These are phyloP conservation scores for Sporothrix brasiliensis DNA, from an alignment of 2,329 filamentous ascomycete species.

Conservation along the genomic window DNA sequence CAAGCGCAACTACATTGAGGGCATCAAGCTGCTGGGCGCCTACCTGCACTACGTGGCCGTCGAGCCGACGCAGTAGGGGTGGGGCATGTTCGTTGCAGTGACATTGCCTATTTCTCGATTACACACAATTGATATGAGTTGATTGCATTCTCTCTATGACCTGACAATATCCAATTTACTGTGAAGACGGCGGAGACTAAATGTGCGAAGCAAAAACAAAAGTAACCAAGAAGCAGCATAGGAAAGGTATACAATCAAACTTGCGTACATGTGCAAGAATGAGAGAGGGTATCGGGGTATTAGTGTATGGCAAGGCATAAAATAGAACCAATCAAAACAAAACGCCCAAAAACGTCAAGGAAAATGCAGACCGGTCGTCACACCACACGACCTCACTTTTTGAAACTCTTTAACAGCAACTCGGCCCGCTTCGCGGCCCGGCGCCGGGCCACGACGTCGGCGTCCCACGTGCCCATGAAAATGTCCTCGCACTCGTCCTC, in stretches of 20 bases:
- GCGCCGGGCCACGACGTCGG: constrained; percentile 54
- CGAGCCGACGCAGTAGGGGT: constrained; percentile 64
- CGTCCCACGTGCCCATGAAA: constrained; percentile 65
- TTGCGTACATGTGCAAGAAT: neutral
- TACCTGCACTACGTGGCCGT: constrained; percentile 96
- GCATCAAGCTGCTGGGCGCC: constrained; percentile 90
- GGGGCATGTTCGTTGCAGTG: neutral
- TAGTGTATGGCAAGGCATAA: constrained; percentile 22
- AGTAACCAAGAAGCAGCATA: too few relatives aligned
- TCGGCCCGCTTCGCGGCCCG: constrained; percentile 46
- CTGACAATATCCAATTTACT: neutral
- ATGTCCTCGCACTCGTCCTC: constrained; percentile 69
- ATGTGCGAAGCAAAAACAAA: neutral
- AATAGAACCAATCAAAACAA: constrained; percentile 13
- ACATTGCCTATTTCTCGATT: neutral
- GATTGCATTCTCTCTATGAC: neutral
- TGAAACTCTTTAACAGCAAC: too few relatives aligned
- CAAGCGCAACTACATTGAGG: constrained; percentile 96
- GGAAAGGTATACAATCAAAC: neutral
- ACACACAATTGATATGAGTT: neutral
- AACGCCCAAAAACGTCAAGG: neutral
- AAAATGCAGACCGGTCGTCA: neutral
- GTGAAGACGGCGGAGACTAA: too few relatives aligned
- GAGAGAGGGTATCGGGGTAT: constrained; percentile 21
- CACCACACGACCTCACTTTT: neutral